phyloP scores from a whole-genome alignment of 306 rosid genomes.

The Begonia loranthoides region DNA sequence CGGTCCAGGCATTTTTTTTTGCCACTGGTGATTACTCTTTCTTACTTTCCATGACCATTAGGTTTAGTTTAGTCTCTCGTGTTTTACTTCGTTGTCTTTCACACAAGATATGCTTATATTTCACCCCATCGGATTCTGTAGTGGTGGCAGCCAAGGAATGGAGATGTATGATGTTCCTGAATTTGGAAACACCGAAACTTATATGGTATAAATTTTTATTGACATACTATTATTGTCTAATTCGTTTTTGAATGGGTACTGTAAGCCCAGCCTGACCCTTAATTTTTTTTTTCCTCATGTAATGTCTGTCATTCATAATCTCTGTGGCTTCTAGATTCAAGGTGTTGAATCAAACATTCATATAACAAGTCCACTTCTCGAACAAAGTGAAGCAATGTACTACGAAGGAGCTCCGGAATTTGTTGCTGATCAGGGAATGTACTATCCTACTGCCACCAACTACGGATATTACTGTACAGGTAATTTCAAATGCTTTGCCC shows the following conservation, averaged over 20 bases:
- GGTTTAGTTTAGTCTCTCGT: too few species aligned
- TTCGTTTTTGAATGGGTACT: too few species aligned
- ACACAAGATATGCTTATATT: conserved; percentile 12
- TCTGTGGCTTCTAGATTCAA: conserved; percentile 36
- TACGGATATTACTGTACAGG: conserved; percentile 96
- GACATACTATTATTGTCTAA: too few species aligned
- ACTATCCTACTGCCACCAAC: conserved; percentile 80
- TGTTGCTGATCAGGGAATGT: conserved; percentile 74
- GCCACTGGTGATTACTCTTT: too few species aligned
- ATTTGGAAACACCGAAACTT: conserved; percentile 30
- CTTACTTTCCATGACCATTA: too few species aligned
- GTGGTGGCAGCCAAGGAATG: conserved; percentile 59
- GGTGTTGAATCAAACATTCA: conserved; percentile 44
- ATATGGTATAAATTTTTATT: conserved; percentile 28
- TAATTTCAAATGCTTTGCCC: conserved; percentile 1
- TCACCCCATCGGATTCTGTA: conserved; percentile 15
- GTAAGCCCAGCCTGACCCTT: too few species aligned
- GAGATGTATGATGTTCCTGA: conserved; percentile 48
- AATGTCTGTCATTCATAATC: background rate
- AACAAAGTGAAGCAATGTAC: conserved; percentile 56
- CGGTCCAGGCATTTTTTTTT: too few species aligned
- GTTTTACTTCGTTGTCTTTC: background rate
- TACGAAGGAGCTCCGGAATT: conserved; percentile 68
- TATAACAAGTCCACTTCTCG: conserved; percentile 35
- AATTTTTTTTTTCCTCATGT: too few species aligned